Evolutionary conservation across 2,329 filamentous ascomycete species (phyloP).

Genomic region (Colletotrichum sp.): DNA sequence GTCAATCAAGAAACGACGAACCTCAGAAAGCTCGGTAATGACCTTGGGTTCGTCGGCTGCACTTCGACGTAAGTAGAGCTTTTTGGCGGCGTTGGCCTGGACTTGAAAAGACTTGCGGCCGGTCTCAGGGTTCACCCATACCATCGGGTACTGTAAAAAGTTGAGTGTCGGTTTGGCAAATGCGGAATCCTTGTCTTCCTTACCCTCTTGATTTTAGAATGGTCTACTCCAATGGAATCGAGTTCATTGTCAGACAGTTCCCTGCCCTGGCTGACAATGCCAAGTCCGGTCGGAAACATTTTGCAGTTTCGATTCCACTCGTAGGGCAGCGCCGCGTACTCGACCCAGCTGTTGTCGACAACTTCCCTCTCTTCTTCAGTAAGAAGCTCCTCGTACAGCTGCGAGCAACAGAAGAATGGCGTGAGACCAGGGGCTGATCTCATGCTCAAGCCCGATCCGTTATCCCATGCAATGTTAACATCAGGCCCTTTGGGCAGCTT

Average conservation of each 20-base stretch:
- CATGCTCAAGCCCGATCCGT: conserved; percentile 45
- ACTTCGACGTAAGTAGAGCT: conserved; percentile 40
- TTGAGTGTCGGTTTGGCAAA: not conserved
- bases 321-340: conserved; percentile 50
- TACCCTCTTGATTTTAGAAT: conserved; percentile 31
- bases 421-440: conserved; percentile 46
- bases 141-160: conserved; percentile 42
- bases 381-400: conserved; percentile 44
- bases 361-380: conserved; percentile 42
- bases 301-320: conserved; percentile 47
- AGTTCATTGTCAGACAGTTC: conserved; percentile 41
- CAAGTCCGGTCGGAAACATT: conserved; percentile 43
- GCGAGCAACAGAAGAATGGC: conserved; percentile 47
- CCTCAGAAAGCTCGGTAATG: conserved; percentile 42
- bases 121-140: conserved; percentile 49
- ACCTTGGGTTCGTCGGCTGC: conserved; percentile 35
- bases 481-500: conserved; percentile 40
- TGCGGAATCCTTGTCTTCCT: not conserved
- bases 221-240: conserved; percentile 25
- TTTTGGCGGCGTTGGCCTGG: conserved; percentile 43
- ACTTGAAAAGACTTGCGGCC: conserved; percentile 48
- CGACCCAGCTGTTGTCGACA: conserved; percentile 49
- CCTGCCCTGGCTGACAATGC: conserved; percentile 40
- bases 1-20: conserved; percentile 37
- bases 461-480: conserved; percentile 47